Percentiles rank a stretch among this genome's conserved stretches.
Evolutionary conservation across 1,284 basidiomycete genomes (phyloP).

Genomic region (Apiotrichum montevideense): DNA sequence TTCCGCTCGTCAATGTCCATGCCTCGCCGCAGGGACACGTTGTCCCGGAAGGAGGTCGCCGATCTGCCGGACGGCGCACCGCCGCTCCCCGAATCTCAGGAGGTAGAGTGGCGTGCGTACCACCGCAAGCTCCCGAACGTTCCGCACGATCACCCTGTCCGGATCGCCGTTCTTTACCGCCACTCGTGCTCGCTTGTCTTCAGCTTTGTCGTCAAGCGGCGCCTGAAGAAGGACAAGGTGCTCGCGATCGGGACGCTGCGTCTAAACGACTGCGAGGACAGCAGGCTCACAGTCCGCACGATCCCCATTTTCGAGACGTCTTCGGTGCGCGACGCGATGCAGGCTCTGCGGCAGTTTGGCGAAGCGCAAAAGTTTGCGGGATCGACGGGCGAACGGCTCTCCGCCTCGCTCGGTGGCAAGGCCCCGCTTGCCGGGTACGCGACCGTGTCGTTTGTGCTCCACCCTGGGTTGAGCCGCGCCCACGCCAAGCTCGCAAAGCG

Average conservation of each 20-base stretch:
- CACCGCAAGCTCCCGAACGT: neutral
- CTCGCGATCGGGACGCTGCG: conserved; percentile 33
- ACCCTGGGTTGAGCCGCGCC: conserved; percentile 35
- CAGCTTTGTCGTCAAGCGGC: conserved; percentile 24
- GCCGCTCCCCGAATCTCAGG: neutral
- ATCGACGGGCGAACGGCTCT: neutral
- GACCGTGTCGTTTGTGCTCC: conserved; percentile 28
- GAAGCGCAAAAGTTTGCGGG: conserved; percentile 1
- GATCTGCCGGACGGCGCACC: too few species aligned
- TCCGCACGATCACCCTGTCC: conserved; percentile 11
- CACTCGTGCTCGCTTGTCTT: conserved; percentile 44
- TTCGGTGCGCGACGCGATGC: conserved; percentile 26
- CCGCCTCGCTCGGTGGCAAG: neutral
- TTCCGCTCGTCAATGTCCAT: neutral
- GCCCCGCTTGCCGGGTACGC: conserved; percentile 28
- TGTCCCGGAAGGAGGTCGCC: neutral
- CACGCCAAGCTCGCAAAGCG: conserved; percentile 38
- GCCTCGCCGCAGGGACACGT: neutral
- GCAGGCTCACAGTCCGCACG: conserved; percentile 15
- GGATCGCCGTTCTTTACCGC: conserved; percentile 43
- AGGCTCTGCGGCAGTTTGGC: conserved; percentile 5
- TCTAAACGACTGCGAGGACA: conserved; percentile 33
- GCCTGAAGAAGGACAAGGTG: conserved; percentile 36
- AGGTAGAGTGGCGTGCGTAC: neutral
- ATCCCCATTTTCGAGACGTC: conserved; percentile 36